Conservation (phyloP, 805 yeast species). For the Starmera quercuum region DNA sequence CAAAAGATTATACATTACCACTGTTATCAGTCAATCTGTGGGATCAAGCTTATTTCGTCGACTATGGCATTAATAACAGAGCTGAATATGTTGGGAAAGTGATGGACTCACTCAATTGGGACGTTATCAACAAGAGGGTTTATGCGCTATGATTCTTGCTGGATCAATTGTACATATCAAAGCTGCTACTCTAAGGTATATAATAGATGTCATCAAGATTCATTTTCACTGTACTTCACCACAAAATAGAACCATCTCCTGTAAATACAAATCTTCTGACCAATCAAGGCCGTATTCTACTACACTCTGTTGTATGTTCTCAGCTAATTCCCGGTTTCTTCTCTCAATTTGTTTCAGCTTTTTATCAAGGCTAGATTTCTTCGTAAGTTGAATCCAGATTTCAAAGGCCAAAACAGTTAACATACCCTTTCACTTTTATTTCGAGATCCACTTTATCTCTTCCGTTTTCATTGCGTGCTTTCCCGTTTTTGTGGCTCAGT, state of each 20-base stretch:
- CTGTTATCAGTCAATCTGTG: conserved; percentile 74
- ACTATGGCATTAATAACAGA: conserved; percentile 76
- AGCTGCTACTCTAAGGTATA: too few relatives aligned
- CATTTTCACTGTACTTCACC: too few relatives aligned
- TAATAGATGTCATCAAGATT: too few relatives aligned
- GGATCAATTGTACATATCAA: too few relatives aligned
- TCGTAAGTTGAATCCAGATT: background rate
- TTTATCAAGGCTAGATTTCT: background rate
- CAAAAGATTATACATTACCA: conserved; percentile 62
- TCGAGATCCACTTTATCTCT: background rate
- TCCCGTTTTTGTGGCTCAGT: background rate
- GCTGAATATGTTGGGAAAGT: conserved; percentile 62
- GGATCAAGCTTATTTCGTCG: conserved; percentile 83
- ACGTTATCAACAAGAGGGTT: conserved; percentile 45
- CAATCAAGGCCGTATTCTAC: conserved; percentile 23
- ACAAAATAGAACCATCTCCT: conserved; percentile 13
- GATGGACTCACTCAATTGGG: conserved; percentile 83
- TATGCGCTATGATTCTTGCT: conserved; percentile 13
- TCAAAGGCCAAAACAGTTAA: background rate
- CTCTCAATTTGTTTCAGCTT: background rate
- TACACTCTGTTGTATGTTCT: conserved; percentile 17
- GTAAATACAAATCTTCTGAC: conserved; percentile 17
- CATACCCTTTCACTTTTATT: background rate
- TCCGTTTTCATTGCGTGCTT: background rate
- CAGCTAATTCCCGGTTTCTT: background rate